Percentiles rank a stretch among this genome's conserved stretches.
phyloP scores from a whole-genome alignment of 176 grass and related monocot genomes.

The Carex littledalei region DNA sequence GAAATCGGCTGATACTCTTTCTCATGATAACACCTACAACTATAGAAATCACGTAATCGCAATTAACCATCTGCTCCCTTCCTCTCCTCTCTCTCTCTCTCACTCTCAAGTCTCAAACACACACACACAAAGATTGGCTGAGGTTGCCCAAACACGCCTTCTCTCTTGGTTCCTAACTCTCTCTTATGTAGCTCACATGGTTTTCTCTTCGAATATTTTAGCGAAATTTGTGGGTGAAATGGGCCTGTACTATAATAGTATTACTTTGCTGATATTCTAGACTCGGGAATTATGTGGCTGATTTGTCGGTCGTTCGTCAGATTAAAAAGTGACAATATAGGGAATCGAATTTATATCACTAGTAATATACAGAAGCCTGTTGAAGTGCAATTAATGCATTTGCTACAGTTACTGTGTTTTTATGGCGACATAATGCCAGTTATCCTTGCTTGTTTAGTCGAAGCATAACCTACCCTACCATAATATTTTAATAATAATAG shows the following conservation, averaged over 20 bases:
- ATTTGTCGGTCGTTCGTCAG: no score
- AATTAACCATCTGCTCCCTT: neutral
- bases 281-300: no score
- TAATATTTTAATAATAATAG: no score
- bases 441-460: no score
- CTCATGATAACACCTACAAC: conserved; percentile 4
- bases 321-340: no score
- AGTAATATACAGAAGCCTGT: no score
- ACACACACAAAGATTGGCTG: neutral
- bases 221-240: neutral
- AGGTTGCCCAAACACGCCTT: neutral
- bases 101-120: neutral
- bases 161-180: neutral
- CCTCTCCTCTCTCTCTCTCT: neutral
- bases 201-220: neutral
- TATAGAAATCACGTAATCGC: conserved; percentile 13
- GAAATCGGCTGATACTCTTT: conserved; percentile 9
- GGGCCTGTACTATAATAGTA: neutral
- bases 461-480: no score
- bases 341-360: no score
- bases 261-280: neutral
- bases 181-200: neutral
- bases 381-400: no score
- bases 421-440: no score
- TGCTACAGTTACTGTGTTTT: no score